Conservation (phyloP, 2,329 filamentous ascomycete genomes). For the Cytospora paraplurivora region DNA sequence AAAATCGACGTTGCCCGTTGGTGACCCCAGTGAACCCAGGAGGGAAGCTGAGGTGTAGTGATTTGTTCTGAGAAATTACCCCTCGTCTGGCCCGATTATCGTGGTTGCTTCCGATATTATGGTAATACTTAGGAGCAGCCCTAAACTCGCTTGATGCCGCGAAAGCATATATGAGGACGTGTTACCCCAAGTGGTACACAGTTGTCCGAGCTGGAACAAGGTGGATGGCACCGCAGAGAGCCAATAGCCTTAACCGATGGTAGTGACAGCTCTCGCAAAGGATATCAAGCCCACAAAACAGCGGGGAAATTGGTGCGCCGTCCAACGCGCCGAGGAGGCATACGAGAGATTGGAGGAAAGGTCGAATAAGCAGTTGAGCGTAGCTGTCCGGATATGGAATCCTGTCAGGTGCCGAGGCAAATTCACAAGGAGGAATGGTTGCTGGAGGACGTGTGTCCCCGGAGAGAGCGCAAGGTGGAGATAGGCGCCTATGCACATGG, state of each 20-base stretch:
- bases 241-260: not conserved
- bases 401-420: not conserved
- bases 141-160: conserved; percentile 9
- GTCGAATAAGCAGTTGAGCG: conserved; percentile 6
- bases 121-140: conserved; percentile 6
- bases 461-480: conserved; percentile 10
- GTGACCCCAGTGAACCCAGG: conserved; percentile 13
- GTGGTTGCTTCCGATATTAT: not conserved
- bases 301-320: conserved; percentile 22
- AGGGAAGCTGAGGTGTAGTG: conserved; percentile 10
- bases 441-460: not conserved
- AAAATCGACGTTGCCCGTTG: conserved; percentile 1
- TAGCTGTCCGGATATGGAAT: conserved; percentile 2
- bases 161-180: conserved; percentile 13
- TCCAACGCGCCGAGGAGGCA: not conserved
- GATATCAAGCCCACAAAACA: not conserved
- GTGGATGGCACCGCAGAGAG: conserved; percentile 8
- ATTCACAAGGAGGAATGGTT: too few species aligned
- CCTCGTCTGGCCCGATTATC: conserved; percentile 9
- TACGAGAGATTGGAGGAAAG: conserved; percentile 2
- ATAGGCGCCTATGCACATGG: not conserved
- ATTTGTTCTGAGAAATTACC: conserved; percentile 17
- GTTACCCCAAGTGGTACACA: conserved; percentile 17
- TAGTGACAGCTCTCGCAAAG: conserved; percentile 1
- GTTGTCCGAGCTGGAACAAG: conserved; percentile 8